These are phyloP conservation scores for Elaeis guineensis DNA, from an alignment of 176 grass and related monocot genomes.

Conservation along the genomic window DNA sequence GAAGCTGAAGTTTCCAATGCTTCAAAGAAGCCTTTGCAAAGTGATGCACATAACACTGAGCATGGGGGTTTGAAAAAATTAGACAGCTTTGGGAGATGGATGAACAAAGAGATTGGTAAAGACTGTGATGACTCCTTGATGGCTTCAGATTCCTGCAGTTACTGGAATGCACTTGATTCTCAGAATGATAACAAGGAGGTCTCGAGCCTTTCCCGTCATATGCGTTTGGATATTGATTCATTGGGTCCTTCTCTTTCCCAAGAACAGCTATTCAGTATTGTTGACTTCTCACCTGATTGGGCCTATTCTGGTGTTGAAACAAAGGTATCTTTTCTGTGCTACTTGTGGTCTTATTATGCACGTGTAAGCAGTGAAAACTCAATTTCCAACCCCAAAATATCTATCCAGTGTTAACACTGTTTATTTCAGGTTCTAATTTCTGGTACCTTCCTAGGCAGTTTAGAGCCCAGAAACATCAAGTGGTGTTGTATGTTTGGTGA, in stretches of 20 bases:
- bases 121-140: slow-evolving; percentile 62
- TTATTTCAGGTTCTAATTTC: slow-evolving; percentile 46
- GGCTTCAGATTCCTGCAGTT: slow-evolving; percentile 51
- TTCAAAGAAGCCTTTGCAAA: slow-evolving; percentile 2
- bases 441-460: slow-evolving; percentile 50
- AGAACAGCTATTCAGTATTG: slow-evolving; percentile 79
- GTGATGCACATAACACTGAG: slow-evolving; percentile 1
- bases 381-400: not conserved
- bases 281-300: slow-evolving; percentile 77
- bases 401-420: slow-evolving; percentile 7
- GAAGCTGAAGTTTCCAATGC: not conserved
- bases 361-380: not conserved
- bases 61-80: slow-evolving; percentile 51
- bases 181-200: slow-evolving; percentile 35
- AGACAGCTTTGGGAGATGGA: slow-evolving; percentile 98
- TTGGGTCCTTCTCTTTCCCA: slow-evolving; percentile 62
- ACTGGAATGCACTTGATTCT: slow-evolving; percentile 66
- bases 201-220: slow-evolving; percentile 42
- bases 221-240: slow-evolving; percentile 57
- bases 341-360: not conserved
- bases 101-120: slow-evolving; percentile 60
- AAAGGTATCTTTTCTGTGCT: slow-evolving; percentile 37
- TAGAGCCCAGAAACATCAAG: slow-evolving; percentile 38
- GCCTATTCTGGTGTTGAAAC: slow-evolving; percentile 46
- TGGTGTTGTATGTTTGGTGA: slow-evolving; percentile 99